Evolutionary conservation across 768 basidiomycete genomes (phyloP), one percentile per base, ranked within the genome.

Genomic region (Guyanaporus albipodus): DNA sequence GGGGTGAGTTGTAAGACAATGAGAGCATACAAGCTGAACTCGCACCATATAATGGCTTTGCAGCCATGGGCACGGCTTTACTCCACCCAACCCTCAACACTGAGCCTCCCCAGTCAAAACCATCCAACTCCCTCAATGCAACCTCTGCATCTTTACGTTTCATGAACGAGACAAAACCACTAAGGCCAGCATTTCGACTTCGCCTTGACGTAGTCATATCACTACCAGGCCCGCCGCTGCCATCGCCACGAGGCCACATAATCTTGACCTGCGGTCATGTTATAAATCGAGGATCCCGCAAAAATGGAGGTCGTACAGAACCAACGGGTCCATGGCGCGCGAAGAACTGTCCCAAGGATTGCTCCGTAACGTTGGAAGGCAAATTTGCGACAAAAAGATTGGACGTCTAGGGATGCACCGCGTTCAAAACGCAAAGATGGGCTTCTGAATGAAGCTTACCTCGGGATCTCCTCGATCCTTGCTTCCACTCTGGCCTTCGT

Each of bases 161-260:
- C 91, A 98, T 96, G 66, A 86, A 98, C 0, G 93, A 90, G 17
- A 99, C 96, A 60, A 99, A 99, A 1, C 96, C 96, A 59, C 91
- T 92, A 18, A 98, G 73, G 14, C 91, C 90, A 11, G 83, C 61
- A 57, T 76, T 84, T 67, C 88, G 87, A 39, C 70, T 74, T 38
- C 83, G 76, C 34, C 92, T 77, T 14, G 82, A 76, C 8, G 78
- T 67, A 19, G 85, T 85, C 77, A 91, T 87, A 36, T 89, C 85
- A 19, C 81, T 78, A 2, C 85, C 89, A 38, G 85, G 83, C 24
- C 85, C 84, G 6, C 67, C 53, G 2, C 77, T 73, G 15, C 70
- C 76, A 60, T 94, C 91, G 10, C 82, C 79, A 32, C 95, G 83
- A n/a, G 94, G 95, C 93, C 93, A 98, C 94, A 98, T 97, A 54